Evolutionary conservation across 139 green algal genomes (phyloP).

Genomic region (Pleodorina starrii): DNA sequence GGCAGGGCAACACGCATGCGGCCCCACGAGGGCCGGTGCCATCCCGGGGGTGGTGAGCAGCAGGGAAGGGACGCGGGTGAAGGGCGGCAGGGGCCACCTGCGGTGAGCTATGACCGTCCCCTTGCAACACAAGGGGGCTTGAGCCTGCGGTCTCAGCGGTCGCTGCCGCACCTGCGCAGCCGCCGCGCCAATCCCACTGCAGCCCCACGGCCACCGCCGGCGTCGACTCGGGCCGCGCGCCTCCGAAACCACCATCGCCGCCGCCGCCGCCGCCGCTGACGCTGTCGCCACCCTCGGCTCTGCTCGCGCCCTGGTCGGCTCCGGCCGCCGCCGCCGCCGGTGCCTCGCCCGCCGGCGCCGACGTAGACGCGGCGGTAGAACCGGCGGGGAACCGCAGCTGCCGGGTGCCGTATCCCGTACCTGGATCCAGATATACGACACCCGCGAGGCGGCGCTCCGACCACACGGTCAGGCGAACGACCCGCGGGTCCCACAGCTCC

Average conservation of each 20-base stretch:
- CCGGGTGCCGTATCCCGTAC: slow-evolving; percentile 48
- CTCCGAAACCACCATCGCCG: background rate
- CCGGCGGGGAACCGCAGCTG: slow-evolving; percentile 25
- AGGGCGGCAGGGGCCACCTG: too few species aligned
- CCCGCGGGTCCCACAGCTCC: slow-evolving; percentile 5
- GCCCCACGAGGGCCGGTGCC: too few species aligned
- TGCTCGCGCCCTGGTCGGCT: too few species aligned
- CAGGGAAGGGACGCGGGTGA: background rate
- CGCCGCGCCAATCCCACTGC: slow-evolving; percentile 22
- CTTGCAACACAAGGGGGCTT: too few species aligned
- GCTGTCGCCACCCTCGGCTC: too few species aligned
- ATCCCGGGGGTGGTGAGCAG: too few species aligned
- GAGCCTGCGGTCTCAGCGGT: too few species aligned
- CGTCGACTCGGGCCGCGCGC: background rate
- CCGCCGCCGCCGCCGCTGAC: background rate
- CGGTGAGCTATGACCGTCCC: too few species aligned
- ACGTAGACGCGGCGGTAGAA: too few species aligned
- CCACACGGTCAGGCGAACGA: slow-evolving; percentile 4
- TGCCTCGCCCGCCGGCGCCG: too few species aligned
- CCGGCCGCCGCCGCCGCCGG: too few species aligned
- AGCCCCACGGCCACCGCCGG: slow-evolving; percentile 38
- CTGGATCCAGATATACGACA: slow-evolving; percentile 47
- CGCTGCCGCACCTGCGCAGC: slow-evolving; percentile 11
- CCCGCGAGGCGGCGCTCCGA: background rate
- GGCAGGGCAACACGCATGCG: background rate